A percentile compares a stretch with the other conserved stretches of the same genome.
These are phyloP conservation scores for Xylaria telfairii DNA, from an alignment of 495 filamentous ascomycete genomes.

Conservation along the genomic window DNA sequence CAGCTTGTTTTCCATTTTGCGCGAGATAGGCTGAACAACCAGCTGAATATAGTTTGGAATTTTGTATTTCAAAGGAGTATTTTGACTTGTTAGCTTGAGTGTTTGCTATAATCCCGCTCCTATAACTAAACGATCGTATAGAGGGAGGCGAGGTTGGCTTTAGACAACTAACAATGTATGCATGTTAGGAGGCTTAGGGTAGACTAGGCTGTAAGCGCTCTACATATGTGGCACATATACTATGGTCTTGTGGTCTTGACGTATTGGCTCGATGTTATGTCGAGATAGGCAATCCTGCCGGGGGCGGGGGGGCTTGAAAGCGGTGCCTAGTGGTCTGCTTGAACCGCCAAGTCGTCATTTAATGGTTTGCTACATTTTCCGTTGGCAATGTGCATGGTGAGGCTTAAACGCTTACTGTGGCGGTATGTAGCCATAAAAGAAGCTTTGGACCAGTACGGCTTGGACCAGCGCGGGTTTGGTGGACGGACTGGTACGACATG, in stretches of 20 bases:
- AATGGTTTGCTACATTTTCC: conserved; percentile 7
- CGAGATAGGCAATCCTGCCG: conserved; percentile 6
- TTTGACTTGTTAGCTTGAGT: conserved; percentile 7
- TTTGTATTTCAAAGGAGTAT: conserved; percentile 8
- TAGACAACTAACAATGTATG: conserved; percentile 9
- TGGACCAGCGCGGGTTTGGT: conserved; percentile 16
- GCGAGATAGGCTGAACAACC: conserved; percentile 4
- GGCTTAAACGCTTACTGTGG: conserved; percentile 8
- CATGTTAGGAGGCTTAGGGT: conserved; percentile 8
- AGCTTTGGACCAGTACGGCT: conserved; percentile 15
- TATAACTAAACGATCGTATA: conserved; percentile 9
- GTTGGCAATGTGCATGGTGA: conserved; percentile 8
- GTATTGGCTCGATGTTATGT: conserved; percentile 7
- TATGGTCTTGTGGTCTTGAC: conserved; percentile 8
- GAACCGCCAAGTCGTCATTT: conserved; percentile 6
- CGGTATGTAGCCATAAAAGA: conserved; percentile 6
- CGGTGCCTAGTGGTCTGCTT: conserved; percentile 7
- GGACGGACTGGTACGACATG: conserved; percentile 15
- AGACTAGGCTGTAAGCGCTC: conserved; percentile 5
- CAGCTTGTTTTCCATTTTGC: conserved; percentile 2
- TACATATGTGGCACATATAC: conserved; percentile 7
- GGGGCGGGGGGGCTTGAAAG: conserved; percentile 1
- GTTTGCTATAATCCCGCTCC: conserved; percentile 6
- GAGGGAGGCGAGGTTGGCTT: conserved; percentile 7
- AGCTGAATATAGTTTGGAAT: conserved; percentile 5